These are phyloP conservation scores for Bruguiera parviflora DNA, from an alignment of 345 rosid species.

Conservation along the genomic window DNA sequence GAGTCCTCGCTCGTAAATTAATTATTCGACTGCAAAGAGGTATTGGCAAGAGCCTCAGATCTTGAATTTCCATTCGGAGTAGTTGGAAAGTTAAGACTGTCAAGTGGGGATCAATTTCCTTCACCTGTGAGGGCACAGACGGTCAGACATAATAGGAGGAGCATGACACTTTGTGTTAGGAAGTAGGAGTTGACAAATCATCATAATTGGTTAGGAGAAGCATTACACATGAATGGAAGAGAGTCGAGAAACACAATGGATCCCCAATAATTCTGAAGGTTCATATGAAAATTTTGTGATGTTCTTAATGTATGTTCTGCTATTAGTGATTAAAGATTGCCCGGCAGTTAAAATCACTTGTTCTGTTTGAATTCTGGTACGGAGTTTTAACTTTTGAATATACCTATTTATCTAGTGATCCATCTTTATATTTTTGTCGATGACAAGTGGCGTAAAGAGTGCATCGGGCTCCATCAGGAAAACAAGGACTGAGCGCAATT, in stretches of 20 bases:
- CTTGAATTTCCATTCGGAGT: conserved; percentile 6
- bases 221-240: too few relatives aligned
- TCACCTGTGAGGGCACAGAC: neutral
- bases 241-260: too few relatives aligned
- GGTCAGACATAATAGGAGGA: too few relatives aligned
- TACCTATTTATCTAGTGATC: neutral
- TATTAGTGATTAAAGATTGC: too few relatives aligned
- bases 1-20: neutral
- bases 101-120: neutral
- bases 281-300: too few relatives aligned
- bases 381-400: neutral
- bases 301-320: neutral
- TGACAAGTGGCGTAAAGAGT: conserved; percentile 11
- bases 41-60: neutral
- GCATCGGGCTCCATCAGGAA: conserved; percentile 29
- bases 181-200: neutral
- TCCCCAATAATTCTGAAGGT: too few relatives aligned
- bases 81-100: neutral
- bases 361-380: neutral
- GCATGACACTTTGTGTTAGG: too few relatives aligned
- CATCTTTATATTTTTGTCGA: neutral
- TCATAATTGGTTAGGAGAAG: too few relatives aligned
- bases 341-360: too few relatives aligned
- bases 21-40: neutral
- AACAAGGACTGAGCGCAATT: conserved; percentile 14